These are phyloP conservation scores for Zygoascus bituminiphila DNA, from an alignment of 805 yeast genomes.

Conservation along the genomic window DNA sequence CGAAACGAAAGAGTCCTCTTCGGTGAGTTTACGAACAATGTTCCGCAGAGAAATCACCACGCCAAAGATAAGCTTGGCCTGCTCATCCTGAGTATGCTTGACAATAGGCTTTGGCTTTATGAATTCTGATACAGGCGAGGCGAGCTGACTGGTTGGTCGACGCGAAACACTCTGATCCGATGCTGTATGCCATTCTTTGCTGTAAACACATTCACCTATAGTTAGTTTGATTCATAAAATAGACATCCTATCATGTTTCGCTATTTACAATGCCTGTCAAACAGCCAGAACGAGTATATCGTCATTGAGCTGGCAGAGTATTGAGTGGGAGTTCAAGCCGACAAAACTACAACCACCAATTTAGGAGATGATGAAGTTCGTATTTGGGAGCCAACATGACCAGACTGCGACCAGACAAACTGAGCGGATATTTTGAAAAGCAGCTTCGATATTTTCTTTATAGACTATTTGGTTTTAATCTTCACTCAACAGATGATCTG, in stretches of 20 bases:
- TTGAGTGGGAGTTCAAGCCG: too few relatives aligned
- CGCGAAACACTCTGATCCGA: not conserved
- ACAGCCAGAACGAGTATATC: slow-evolving; percentile 80
- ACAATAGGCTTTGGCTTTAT: not conserved
- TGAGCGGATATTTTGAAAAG: too few relatives aligned
- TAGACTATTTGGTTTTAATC: too few relatives aligned
- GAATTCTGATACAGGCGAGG: not conserved
- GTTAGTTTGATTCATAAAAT: not conserved
- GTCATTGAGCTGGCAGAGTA: too few relatives aligned
- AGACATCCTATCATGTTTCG: not conserved
- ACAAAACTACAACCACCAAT: too few relatives aligned
- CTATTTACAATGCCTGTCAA: slow-evolving; percentile 73
- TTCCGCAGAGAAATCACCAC: slow-evolving; percentile 71
- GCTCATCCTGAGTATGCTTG: slow-evolving; percentile 43
- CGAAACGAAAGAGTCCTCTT: slow-evolving; percentile 29
- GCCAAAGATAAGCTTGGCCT: slow-evolving; percentile 79
- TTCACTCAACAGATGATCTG: too few relatives aligned
- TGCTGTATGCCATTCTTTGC: slow-evolving; percentile 52
- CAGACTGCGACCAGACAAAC: too few relatives aligned
- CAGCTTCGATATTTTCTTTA: too few relatives aligned
- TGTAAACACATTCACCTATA: slow-evolving; percentile 64
- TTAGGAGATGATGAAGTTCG: too few relatives aligned
- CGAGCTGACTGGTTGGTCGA: not conserved
- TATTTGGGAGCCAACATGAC: too few relatives aligned
- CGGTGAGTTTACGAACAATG: slow-evolving; percentile 50